Percentiles rank a stretch among this genome's conserved stretches.
phyloP scores from a whole-genome alignment of 371 early-diverging fungal species.

The Saksenaea vasiformis region DNA sequence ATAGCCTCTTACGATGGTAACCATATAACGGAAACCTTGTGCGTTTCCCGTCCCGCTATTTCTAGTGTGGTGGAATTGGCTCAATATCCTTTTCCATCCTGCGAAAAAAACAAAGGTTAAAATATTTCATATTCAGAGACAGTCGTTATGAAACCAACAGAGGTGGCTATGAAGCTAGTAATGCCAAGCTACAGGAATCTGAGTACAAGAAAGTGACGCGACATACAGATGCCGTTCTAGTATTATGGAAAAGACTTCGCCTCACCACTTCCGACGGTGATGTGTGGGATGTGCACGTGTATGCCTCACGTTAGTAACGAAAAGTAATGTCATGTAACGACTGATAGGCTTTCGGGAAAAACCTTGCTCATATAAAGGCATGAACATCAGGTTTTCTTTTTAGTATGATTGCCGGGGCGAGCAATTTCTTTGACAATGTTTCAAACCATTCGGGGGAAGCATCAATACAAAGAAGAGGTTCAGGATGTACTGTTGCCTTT shows the following conservation, averaged over 20 bases:
- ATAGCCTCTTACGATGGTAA: not conserved
- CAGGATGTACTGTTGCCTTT: not conserved
- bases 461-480: not conserved
- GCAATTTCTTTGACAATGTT: not conserved
- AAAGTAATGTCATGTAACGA: not conserved
- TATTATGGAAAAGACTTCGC: not conserved
- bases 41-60: too few species aligned
- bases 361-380: not conserved
- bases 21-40: too few species aligned
- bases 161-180: not conserved
- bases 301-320: not conserved
- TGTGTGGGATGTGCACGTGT: slow-evolving; percentile 5
- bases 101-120: too few species aligned
- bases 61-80: not conserved
- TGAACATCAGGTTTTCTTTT: not conserved
- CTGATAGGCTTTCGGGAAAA: not conserved
- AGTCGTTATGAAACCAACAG: not conserved
- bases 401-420: not conserved
- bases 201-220: not conserved
- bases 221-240: not conserved
- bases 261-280: not conserved
- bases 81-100: not conserved
- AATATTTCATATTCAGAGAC: not conserved
- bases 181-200: not conserved
- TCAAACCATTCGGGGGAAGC: not conserved